Evolutionary conservation across 129 eudicot species (phyloP), one percentile per base, ranked within the genome.

Genomic region (Logfia minima): DNA sequence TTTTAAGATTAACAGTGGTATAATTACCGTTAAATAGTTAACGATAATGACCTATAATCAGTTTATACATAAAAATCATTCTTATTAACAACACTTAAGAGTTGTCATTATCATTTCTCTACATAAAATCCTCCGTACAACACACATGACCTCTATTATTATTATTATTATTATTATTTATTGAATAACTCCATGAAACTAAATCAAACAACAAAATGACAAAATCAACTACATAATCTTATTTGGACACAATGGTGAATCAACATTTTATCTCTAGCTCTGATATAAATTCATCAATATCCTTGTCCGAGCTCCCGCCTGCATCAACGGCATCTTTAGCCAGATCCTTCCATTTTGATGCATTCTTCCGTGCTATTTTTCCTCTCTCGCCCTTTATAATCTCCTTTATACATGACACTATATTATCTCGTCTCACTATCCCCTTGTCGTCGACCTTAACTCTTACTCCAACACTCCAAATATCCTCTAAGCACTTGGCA

Each of bases 271-370:
- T 11, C 5, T 18, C 9, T 56, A 79, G 60, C 5, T 80, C 79
- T 4, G 5, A 28, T 26, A 82, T 64, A 53, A 82, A 82, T 21
- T 18, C 71, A 39, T 82, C 75, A 3, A 77, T 75, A 22, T 82
- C 78, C n/a, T 22, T 64, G 7, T 82, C 82, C 1, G 85, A 82
- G 19, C 55, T 71, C n/a, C 85, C 85, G 1, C 85, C 85, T 37
- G 17, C 41, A 17, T 24, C 75, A 28, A 72, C 71, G 0, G 82
- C 82, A 48, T 65, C 24, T 32, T 17, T 73, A 55, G 85, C 81
- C 78, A 82, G 55, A 14, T 64, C 79, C 75, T 29, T 77, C 85
- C 85, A 82, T 28, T 82, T 82, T 10, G 8, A 1, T 0, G 75
- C 75, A 3, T 82, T 82, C 45, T 29, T 72, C 24, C 70, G 70